Conservation (phyloP, 352 stramenopile genomes). For the Pilasporangium apinafurcum region DNA sequence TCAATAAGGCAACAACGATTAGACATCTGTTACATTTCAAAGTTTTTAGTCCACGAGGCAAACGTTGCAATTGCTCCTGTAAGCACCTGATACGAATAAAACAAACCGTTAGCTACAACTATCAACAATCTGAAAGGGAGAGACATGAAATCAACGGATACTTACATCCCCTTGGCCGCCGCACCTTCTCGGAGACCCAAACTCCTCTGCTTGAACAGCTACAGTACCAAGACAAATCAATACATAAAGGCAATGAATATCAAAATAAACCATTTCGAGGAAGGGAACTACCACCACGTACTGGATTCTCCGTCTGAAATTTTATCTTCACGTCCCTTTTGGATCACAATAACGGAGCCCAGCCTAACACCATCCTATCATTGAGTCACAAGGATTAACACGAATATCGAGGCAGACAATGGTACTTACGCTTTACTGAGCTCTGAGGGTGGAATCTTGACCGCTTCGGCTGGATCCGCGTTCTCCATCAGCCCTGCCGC, state of each 20-base stretch:
- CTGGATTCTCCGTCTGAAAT: constrained; percentile 72
- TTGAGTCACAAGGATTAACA: too few species aligned
- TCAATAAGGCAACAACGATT: background rate
- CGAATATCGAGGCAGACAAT: too few species aligned
- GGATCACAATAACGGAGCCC: constrained; percentile 78
- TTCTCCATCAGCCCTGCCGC: constrained; percentile 30
- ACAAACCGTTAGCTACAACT: background rate
- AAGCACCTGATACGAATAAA: constrained; percentile 40
- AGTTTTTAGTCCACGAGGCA: constrained; percentile 52
- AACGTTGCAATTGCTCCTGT: constrained; percentile 80
- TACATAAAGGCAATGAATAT: background rate
- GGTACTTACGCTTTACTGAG: constrained; percentile 56
- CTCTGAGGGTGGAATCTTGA: constrained; percentile 29
- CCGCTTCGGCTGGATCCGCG: constrained; percentile 42
- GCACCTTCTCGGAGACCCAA: constrained; percentile 79
- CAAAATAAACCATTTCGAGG: too few species aligned
- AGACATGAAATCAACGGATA: background rate
- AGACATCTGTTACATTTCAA: constrained; percentile 31
- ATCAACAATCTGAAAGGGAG: too few species aligned
- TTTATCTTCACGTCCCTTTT: constrained; percentile 77
- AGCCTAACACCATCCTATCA: constrained; percentile 37
- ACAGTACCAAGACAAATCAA: background rate
- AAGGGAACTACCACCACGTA: constrained; percentile 20
- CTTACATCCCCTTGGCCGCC: constrained; percentile 89
- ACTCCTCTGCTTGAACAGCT: constrained; percentile 57